Evolutionary conservation across 2,329 filamentous ascomycete genomes (phyloP), one percentile per base, ranked within the genome.

Genomic region (Penicillium sp.): DNA sequence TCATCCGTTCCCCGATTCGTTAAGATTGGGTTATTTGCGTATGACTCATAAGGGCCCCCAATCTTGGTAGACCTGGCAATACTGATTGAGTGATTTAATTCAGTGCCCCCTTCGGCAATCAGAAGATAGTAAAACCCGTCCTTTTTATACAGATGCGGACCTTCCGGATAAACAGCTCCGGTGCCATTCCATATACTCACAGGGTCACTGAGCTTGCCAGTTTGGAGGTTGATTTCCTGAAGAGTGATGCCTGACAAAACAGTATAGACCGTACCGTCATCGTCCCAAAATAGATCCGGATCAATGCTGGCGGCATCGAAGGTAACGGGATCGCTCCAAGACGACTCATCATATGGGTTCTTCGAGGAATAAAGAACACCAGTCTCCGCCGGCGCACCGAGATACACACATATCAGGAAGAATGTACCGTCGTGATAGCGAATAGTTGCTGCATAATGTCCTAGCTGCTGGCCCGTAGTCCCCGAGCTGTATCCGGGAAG

Each of bases 301-400:
- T 86, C 83, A 46, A 81, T 81, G 1, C 78, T 79, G 7, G 72
- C 67, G 36, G 80, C 79, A 10, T 78, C 69, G 57, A 81, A 82
- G 45, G 77, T 73, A 0, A 78, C 60, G 0, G 80, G 75, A 46
- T 79, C 69, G 0, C 74, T 74, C 80, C 81, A 84, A 10, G 48
- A 41, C 30, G 39, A 41, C 0, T 77, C 36, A 26, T 40, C 36
- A 21, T 40, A 40, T 3, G 36, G 36, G 12, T 40, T 40, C n/a
- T 41, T 49, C 10, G 36, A 26, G n/a, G 36, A 9, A n/a, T 40
- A 40, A 1, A 40, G 36, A 15, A 40, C 36, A 15, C 36, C 36
- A 40, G n/a, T 40, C 13, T 40, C 36, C 2, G 21, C 20, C 2
- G 36, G 36, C 17, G 36, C 21, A 12, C 36, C 36, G 13, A 40